Base-by-base conservation (phyloP, 2,329 filamentous ascomycete species). In the Drechslerella stenobrocha region DNA sequence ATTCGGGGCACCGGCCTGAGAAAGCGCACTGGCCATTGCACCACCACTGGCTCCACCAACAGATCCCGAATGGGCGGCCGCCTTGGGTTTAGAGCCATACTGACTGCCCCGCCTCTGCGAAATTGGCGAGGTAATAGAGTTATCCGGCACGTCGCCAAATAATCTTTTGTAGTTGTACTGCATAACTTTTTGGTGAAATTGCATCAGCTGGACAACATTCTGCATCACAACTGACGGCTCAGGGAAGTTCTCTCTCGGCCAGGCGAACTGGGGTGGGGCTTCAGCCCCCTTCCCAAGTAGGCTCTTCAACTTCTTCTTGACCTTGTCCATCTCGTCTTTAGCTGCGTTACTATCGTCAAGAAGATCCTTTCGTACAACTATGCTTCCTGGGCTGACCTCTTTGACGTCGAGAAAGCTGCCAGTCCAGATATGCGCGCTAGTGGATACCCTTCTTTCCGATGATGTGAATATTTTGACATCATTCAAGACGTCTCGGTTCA, bases 291-390 rank as follows among this genome's bases (percentile, higher is more conserved):
- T 89, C 26, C 93, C 86, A 61, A 98, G 78, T 18, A 98, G 81
- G 0, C 89, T 87, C 79, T 98, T 98, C 24, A 98, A 82, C 84
- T 95, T 96, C 83, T 98, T 98, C 82, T 98, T 98, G 61, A 73
- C 72, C 56, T 96, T 96, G 78, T 98, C 95, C 88, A 96, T 98
- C 74, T 96, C 90, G 75, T 98, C 93, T 76, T 98, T 98, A 61
- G 93, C 93, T 2, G 93, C 93, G 76, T 98, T 98, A 0, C 91
- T 97, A 75, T 98, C 93, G 75, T 98, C 93, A 2, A 98, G 80
- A 4, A 98, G 82, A 77, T 97, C 91, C 75, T 98, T 98, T 53
- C 93, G 86, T 59, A 97, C 87, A 30, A 85, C 87, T 70, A 98
- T 95, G 71, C 89, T 90, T 73, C 95, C 89, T 22, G 89, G 84